These are phyloP conservation scores for Rugonectria rugulosa DNA, from an alignment of 2,329 filamentous ascomycete genomes.

Conservation along the genomic window DNA sequence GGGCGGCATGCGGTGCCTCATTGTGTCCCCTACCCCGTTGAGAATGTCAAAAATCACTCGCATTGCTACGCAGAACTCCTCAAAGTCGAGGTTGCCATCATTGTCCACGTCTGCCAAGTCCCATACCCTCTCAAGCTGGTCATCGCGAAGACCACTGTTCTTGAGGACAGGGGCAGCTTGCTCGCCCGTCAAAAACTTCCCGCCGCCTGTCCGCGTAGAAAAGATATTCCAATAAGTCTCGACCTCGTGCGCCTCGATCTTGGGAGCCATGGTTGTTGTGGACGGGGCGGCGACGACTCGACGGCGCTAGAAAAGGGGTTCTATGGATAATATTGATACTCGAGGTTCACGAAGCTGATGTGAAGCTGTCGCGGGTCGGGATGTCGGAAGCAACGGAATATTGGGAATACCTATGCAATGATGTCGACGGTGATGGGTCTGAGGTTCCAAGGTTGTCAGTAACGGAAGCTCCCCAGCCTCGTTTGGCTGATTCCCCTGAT, in stretches of 20 bases:
- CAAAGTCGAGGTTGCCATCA: constrained; percentile 97
- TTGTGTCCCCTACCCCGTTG: constrained; percentile 74
- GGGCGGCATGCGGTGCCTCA: neutral
- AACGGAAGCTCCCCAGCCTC: constrained; percentile 38
- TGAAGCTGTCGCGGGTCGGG: constrained; percentile 16
- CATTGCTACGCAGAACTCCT: constrained; percentile 99
- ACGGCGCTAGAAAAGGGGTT: constrained; percentile 3
- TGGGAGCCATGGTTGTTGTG: constrained; percentile 59
- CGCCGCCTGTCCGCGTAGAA: constrained; percentile 64
- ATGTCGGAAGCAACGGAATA: constrained; percentile 25
- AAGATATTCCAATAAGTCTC: constrained; percentile 74
- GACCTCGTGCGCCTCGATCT: constrained; percentile 68
- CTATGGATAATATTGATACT: constrained; percentile 6
- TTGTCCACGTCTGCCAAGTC: constrained; percentile 97
- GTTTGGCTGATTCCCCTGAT: constrained; percentile 37
- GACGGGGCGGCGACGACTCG: constrained; percentile 13
- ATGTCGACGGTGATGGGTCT: constrained; percentile 2
- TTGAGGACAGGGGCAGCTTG: constrained; percentile 69
- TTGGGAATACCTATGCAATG: constrained; percentile 13
- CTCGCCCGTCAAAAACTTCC: constrained; percentile 67
- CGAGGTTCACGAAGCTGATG: constrained; percentile 1
- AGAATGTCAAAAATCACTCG: constrained; percentile 95
- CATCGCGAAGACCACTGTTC: constrained; percentile 68
- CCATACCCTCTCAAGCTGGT: constrained; percentile 96
- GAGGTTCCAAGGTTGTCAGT: constrained; percentile 22